Conservation (phyloP, 2,329 filamentous ascomycete genomes). For the Botrytis byssoidea region DNA sequence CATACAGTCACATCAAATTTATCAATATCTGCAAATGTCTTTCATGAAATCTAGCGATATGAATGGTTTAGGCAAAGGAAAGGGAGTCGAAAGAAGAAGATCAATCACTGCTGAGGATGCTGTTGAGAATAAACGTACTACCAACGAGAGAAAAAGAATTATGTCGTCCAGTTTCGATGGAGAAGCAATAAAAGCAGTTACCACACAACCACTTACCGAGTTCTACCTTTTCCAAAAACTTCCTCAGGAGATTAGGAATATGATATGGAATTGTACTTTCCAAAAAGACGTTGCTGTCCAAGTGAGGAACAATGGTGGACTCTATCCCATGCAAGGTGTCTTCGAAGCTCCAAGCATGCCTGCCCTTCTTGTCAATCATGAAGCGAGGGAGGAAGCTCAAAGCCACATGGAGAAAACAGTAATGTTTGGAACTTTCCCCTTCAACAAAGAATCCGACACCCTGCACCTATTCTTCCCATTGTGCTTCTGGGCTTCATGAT, state of each 20-base stretch:
- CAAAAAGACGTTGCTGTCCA: not conserved
- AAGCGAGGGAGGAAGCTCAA: not conserved
- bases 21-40: not conserved
- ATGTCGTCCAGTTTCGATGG: accelerated
- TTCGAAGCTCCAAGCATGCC: not conserved
- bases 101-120: not conserved
- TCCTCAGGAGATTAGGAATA: not conserved
- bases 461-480: not conserved
- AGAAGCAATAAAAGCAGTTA: not conserved
- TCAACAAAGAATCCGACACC: not conserved
- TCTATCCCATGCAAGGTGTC: not conserved
- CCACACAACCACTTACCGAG: not conserved
- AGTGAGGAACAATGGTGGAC: not conserved
- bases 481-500: not conserved
- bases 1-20: not conserved
- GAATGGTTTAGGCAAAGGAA: not conserved
- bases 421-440: not conserved
- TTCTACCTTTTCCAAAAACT: not conserved
- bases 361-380: not conserved
- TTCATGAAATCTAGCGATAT: not conserved
- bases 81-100: not conserved
- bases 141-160: not conserved
- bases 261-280: not conserved
- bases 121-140: not conserved
- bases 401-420: not conserved